These are phyloP conservation scores for Yamadazyma nakazawae DNA, from an alignment of 805 yeast species.

Conservation along the genomic window DNA sequence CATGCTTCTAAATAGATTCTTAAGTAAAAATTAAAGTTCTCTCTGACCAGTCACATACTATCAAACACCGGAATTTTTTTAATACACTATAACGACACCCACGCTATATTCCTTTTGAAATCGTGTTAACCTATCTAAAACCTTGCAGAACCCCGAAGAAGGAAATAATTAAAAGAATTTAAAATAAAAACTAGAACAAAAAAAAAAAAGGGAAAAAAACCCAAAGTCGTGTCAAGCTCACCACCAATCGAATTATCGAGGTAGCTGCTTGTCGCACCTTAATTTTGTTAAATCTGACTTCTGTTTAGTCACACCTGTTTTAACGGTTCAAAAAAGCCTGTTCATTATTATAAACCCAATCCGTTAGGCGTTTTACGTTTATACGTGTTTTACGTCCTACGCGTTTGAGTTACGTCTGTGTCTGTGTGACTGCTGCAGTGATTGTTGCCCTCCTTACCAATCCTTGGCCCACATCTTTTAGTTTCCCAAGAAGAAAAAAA, in stretches of 20 bases:
- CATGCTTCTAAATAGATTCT: too few relatives aligned
- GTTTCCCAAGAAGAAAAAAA: constrained; percentile 21
- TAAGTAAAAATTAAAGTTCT: too few relatives aligned
- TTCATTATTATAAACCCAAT: background rate
- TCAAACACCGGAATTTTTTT: too few relatives aligned
- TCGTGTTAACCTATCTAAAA: background rate
- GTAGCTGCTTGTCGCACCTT: background rate
- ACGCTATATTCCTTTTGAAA: background rate
- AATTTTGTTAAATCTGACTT: background rate
- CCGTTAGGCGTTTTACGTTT: constrained; percentile 1
- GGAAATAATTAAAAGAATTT: too few relatives aligned
- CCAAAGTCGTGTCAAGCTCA: background rate
- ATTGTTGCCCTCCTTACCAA: background rate
- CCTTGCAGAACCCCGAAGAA: too few relatives aligned
- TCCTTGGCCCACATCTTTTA: background rate
- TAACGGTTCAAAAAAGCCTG: background rate
- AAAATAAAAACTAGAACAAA: too few relatives aligned
- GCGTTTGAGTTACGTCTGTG: constrained; percentile 4
- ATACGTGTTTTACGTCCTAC: constrained; percentile 1
- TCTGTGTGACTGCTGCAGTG: background rate
- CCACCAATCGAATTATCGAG: background rate
- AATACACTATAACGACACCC: too few relatives aligned
- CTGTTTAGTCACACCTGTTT: background rate
- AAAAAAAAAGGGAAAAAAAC: background rate
- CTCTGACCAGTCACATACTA: too few relatives aligned